These are phyloP conservation scores for Sporothrix euskadiensis DNA, from an alignment of 2,329 filamentous ascomycete genomes.

Conservation along the genomic window DNA sequence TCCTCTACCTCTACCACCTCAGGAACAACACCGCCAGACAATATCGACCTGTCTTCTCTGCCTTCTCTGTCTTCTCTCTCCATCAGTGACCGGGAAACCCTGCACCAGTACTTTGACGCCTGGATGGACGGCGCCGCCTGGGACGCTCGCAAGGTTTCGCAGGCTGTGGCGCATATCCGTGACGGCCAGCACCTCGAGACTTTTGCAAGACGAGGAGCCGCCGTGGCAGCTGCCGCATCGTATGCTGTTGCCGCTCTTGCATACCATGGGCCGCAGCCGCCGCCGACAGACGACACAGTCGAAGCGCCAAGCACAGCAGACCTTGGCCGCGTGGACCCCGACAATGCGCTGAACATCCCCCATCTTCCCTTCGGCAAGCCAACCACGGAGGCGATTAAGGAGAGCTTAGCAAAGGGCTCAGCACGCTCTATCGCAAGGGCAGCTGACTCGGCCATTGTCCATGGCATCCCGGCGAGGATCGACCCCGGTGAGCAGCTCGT, in stretches of 20 bases:
- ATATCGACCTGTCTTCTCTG: constrained; percentile 25
- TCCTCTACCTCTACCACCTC: neutral
- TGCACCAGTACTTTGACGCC: constrained; percentile 26
- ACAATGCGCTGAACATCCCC: neutral
- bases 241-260: constrained; percentile 26
- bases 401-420: constrained; percentile 13
- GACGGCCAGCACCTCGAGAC: constrained; percentile 18
- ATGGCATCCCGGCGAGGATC: constrained; percentile 7
- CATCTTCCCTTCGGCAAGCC: neutral
- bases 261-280: neutral
- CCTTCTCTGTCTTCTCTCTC: constrained; percentile 27
- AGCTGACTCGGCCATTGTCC: constrained; percentile 25
- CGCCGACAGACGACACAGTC: neutral
- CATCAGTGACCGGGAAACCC: constrained; percentile 31
- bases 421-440: constrained; percentile 7
- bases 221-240: constrained; percentile 26
- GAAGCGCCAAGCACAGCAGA: neutral
- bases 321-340: neutral
- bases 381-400: constrained; percentile 8
- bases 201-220: constrained; percentile 22
- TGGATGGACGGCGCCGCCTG: constrained; percentile 29
- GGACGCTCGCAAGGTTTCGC: constrained; percentile 26
- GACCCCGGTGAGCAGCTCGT: constrained; percentile 34
- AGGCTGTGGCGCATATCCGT: constrained; percentile 20
- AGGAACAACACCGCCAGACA: neutral